phyloP scores from a whole-genome alignment of 345 rosid genomes.

The Capsella bursapastoris region DNA sequence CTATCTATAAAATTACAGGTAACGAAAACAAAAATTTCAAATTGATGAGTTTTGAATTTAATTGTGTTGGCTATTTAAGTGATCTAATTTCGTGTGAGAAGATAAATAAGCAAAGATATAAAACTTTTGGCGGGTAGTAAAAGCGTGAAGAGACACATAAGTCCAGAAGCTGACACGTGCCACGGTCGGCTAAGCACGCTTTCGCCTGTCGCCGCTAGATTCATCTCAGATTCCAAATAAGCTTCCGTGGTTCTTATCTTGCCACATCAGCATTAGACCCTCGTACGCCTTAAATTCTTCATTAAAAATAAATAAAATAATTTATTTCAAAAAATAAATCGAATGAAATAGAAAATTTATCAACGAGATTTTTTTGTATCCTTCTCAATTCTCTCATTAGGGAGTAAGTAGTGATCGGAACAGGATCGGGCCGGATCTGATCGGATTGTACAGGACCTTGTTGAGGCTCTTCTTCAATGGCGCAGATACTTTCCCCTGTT shows the following conservation, averaged over 20 bases:
- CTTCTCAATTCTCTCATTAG: neutral
- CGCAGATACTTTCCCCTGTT: slow-evolving; percentile 75
- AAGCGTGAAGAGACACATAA: slow-evolving; percentile 40
- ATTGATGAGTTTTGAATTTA: neutral
- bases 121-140: slow-evolving; percentile 34
- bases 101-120: neutral
- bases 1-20: neutral
- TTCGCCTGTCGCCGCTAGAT: slow-evolving; percentile 40
- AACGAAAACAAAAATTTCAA: neutral
- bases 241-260: slow-evolving; percentile 50
- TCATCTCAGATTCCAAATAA: slow-evolving; percentile 43
- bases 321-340: slow-evolving; percentile 35
- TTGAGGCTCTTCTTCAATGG: slow-evolving; percentile 51
- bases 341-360: slow-evolving; percentile 9
- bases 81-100: slow-evolving; percentile 4
- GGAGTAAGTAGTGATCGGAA: slow-evolving; percentile 18
- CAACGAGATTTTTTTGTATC: slow-evolving; percentile 10
- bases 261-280: slow-evolving; percentile 66
- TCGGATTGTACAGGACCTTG: neutral
- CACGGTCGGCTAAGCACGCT: slow-evolving; percentile 24
- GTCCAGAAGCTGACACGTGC: slow-evolving; percentile 61
- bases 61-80: neutral
- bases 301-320: neutral
- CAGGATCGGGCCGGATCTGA: neutral
- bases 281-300: slow-evolving; percentile 56